These are phyloP conservation scores for Conringia planisiliqua DNA, from an alignment of 345 rosid genomes.

Conservation along the genomic window DNA sequence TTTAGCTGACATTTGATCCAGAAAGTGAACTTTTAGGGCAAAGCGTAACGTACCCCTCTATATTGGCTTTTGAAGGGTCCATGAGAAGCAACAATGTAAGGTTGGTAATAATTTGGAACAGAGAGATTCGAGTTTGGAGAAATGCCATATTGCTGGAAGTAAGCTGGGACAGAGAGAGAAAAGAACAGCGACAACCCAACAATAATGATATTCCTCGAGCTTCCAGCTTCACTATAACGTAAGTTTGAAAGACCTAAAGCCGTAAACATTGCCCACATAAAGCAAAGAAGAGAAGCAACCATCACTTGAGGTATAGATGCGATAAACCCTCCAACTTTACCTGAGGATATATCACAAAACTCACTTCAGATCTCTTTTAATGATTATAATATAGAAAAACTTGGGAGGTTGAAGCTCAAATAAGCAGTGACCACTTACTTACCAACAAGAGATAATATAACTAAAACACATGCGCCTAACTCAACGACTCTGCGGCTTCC, in stretches of 20 bases:
- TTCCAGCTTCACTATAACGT: conserved; percentile 97
- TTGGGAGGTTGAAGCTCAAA: not conserved
- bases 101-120: conserved; percentile 84
- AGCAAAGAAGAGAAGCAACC: conserved; percentile 97
- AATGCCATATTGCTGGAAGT: conserved; percentile 91
- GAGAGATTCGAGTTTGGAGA: conserved; percentile 71
- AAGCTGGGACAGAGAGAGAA: conserved; percentile 85
- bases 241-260: conserved; percentile 93
- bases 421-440: conserved; percentile 44
- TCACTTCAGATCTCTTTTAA: not conserved
- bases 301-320: conserved; percentile 95
- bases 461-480: conserved; percentile 72
- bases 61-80: conserved; percentile 75
- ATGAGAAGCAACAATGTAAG: conserved; percentile 83
- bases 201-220: conserved; percentile 90
- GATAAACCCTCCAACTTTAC: conserved; percentile 94
- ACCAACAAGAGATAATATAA: conserved; percentile 85
- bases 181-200: conserved; percentile 86
- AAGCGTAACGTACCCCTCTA: conserved; percentile 60
- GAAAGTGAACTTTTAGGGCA: not conserved
- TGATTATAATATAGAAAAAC: not conserved
- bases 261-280: conserved; percentile 97
- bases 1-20: not conserved
- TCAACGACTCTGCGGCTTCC: conserved; percentile 96
- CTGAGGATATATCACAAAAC: conserved; percentile 37